A percentile compares a stretch with the other conserved stretches of the same genome.
Evolutionary conservation across 1,284 basidiomycete species (phyloP).

Genomic region (Apiotrichum veenhuisii): DNA sequence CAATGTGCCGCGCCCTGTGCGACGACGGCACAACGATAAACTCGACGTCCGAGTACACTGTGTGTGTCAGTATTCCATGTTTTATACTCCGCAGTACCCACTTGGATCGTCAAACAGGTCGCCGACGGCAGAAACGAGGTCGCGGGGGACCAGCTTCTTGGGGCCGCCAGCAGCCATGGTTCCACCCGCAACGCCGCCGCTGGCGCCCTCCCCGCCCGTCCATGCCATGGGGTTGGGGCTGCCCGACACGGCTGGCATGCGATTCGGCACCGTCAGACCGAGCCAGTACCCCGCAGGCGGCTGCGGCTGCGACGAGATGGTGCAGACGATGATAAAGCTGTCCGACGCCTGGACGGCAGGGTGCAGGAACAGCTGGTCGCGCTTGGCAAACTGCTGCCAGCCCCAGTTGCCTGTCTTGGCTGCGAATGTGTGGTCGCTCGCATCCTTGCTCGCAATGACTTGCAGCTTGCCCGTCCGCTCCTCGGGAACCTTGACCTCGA

Average conservation of each 20-base stretch:
- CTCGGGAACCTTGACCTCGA: conserved; percentile 63
- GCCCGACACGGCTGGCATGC: conserved; percentile 2
- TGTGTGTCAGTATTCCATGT: too few species aligned
- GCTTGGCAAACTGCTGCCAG: conserved; percentile 69
- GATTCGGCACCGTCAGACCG: conserved; percentile 30
- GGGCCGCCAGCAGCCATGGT: conserved; percentile 38
- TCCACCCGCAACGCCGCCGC: conserved; percentile 42
- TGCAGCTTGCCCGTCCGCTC: conserved; percentile 27
- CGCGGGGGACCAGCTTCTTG: conserved; percentile 42
- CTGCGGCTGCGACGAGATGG: conserved; percentile 65
- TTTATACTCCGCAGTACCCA: conserved; percentile 22
- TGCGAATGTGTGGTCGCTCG: conserved; percentile 76
- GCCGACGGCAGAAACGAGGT: conserved; percentile 59
- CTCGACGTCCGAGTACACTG: conserved; percentile 73
- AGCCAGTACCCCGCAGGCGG: conserved; percentile 55
- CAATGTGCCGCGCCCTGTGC: not conserved
- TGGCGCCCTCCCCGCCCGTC: conserved; percentile 38
- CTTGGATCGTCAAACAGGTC: conserved; percentile 66
- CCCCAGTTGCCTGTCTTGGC: conserved; percentile 81
- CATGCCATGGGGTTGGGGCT: conserved; percentile 17
- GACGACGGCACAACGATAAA: conserved; percentile 60
- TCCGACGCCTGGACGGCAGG: conserved; percentile 57
- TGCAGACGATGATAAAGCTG: conserved; percentile 71
- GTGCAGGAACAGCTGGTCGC: conserved; percentile 69
- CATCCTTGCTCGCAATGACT: conserved; percentile 62